Evolutionary conservation across 106 monocot genomes (phyloP), one percentile per base, ranked within the genome.

Genomic region (Chionographis japonica): DNA sequence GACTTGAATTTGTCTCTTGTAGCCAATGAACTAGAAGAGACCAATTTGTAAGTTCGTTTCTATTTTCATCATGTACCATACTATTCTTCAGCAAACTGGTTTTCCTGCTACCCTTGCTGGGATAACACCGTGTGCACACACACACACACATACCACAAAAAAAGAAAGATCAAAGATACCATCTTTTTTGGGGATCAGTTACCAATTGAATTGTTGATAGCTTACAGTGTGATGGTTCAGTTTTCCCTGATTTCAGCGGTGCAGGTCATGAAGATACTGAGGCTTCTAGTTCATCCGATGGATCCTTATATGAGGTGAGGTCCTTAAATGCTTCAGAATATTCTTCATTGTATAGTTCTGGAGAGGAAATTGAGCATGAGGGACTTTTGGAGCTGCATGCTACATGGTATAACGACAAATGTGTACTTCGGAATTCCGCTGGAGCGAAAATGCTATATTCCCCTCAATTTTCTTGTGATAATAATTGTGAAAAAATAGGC

Each of bases 281-380:
- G 72, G 52, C 61, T 60, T 84, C 83, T 60, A 81, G 54, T 56
- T 68, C 75, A 56, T 82, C 74, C 38, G 67, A 71, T 53, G 84
- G 78, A 53, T 88, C 79, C 78, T 72, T 65, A 53, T 63, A 60
- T 68, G 82, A 71, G 6, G 27, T 60, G 50, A 79, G 80, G 57
- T 54, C 46, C 40, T 62, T 74, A 42, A 66, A 70, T 35, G 66
- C 73, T 53, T 89, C 89, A 68, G 87, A 81, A 40, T 74, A 60
- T 68, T 84, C 80, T 41, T 81, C 79, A 39, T 74, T 78, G 16
- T 66, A 43, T n/a, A n/a, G n/a, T 64, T 85, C 69, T 74, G 83
- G 76, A 74, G 80, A 76, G 36, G 80, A 83, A 69, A 52, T 16
- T 43, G 72, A 66, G 14, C 16, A 19, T 77, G 61, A 46, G 18